A percentile compares a stretch with the other conserved stretches of the same genome.
Evolutionary conservation across 2,329 filamentous ascomycete genomes (phyloP).

Genomic region (Rhinocladiella similis): DNA sequence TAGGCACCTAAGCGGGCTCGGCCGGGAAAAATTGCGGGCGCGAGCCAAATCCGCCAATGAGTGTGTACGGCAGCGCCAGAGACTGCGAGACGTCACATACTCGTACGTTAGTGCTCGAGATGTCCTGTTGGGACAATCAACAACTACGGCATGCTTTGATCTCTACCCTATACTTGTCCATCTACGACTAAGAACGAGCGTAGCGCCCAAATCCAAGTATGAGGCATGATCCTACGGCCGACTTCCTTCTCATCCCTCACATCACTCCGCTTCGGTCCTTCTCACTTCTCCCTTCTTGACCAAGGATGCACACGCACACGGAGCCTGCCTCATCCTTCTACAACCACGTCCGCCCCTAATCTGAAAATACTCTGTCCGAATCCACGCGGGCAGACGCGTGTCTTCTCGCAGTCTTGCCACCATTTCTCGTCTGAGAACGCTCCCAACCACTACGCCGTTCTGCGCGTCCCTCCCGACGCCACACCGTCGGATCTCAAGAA

Average conservation of each 20-base stretch:
- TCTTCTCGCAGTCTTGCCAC: conserved; percentile 20
- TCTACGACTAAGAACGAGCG: neutral
- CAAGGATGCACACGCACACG: neutral
- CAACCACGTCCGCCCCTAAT: too few species aligned
- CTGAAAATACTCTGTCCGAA: too few species aligned
- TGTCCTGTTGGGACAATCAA: neutral
- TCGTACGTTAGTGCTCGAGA: neutral
- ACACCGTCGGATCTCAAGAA: conserved; percentile 80
- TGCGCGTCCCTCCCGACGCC: conserved; percentile 71
- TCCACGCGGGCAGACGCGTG: too few species aligned
- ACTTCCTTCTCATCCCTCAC: conserved; percentile 9
- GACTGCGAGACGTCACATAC: conserved; percentile 14
- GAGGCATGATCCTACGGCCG: conserved; percentile 30
- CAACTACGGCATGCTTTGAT: too few species aligned
- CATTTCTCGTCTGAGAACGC: conserved; percentile 14
- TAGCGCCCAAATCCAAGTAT: conserved; percentile 19
- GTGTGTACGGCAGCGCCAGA: neutral
- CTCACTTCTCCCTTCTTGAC: neutral
- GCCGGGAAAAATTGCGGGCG: conserved; percentile 8
- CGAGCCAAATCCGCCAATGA: neutral
- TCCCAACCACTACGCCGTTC: conserved; percentile 76
- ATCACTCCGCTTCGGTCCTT: conserved; percentile 26
- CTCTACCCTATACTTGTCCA: neutral
- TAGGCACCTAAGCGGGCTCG: neutral
- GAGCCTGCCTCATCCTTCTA: too few species aligned